Evolutionary conservation across 805 yeast genomes (phyloP), one percentile per base, ranked within the genome.

Genomic region (Teunomyces tritomae): DNA sequence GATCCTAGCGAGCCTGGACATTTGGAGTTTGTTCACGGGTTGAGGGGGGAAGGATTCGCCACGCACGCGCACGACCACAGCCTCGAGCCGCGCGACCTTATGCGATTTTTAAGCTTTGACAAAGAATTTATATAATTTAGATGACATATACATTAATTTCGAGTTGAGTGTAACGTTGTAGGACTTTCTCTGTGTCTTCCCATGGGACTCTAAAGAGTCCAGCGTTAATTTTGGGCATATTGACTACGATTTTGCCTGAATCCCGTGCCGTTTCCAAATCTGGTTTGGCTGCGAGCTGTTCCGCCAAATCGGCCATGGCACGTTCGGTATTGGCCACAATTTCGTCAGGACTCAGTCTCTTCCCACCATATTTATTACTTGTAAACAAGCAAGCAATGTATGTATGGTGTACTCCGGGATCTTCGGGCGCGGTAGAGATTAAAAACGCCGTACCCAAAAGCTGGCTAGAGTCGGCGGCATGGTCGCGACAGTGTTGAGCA

Each of bases 121-220:
- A n/a, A 8, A n/a, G 26, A 9, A n/a, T n/a, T n/a, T 39, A 26
- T 29, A 28, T n/a, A n/a, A n/a, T 16, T 16, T 57, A 72, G 27
- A 79, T 46, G n/a, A 69, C 76, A 55, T 76, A 83, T 8, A 84
- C 86, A 29, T 67, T 68, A 46, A 74, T 73, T 4, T 64, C 53
- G 26, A 74, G 49, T 7, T 56, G 62, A 17, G 67, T 52, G 49
- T 47, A 56, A 17, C 47, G 57, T 13, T 64, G 48, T 48, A 89
- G 58, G 0, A 78, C 78, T 11, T 49, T 56, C 58, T 82, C 92
- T 0, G 96, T 87, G 8, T 74, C 53, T 10, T 71, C 75, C 96
- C 96, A 88, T 0, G 95, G 94, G 6, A 87, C 90, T 1, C 77
- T 77, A 62, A 88, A 89, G 2, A 89, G 78, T 0, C 96, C 96